Conservation (phyloP, 495 filamentous ascomycete genomes). For the Cryomyces minteri region DNA sequence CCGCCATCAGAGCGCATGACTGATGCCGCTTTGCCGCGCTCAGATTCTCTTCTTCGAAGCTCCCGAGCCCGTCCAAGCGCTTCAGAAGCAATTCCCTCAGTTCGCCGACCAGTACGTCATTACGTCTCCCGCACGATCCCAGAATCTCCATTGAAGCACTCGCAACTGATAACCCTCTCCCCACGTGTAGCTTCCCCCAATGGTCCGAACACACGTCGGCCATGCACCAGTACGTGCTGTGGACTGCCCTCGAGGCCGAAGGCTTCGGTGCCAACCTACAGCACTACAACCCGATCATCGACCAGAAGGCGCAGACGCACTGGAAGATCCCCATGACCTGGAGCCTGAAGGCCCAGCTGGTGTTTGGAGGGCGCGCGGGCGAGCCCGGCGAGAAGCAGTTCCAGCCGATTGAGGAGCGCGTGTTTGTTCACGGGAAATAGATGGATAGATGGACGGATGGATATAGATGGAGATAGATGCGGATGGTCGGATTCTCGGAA, state of each 20-base stretch:
- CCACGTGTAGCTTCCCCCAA: slow-evolving; percentile 25
- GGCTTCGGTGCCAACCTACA: slow-evolving; percentile 57
- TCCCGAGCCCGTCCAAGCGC: slow-evolving; percentile 25
- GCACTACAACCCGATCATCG: slow-evolving; percentile 53
- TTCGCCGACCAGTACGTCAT: slow-evolving; percentile 31
- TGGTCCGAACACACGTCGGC: slow-evolving; percentile 43
- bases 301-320: slow-evolving; percentile 31
- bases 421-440: slow-evolving; percentile 21
- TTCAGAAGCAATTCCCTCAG: slow-evolving; percentile 33
- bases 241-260: slow-evolving; percentile 49
- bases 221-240: slow-evolving; percentile 50
- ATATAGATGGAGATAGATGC: too few species aligned
- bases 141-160: too few species aligned
- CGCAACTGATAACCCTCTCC: too few species aligned
- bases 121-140: too few species aligned
- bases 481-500: too few species aligned
- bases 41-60: slow-evolving; percentile 50
- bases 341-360: slow-evolving; percentile 29
- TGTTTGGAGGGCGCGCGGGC: slow-evolving; percentile 31
- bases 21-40: background rate
- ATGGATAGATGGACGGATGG: background rate
- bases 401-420: slow-evolving; percentile 33
- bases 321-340: slow-evolving; percentile 43
- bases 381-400: slow-evolving; percentile 34
- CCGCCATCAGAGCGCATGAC: background rate